Base-by-base conservation (phyloP, 495 filamentous ascomycete genomes). In the Trichoderma gamsii region DNA sequence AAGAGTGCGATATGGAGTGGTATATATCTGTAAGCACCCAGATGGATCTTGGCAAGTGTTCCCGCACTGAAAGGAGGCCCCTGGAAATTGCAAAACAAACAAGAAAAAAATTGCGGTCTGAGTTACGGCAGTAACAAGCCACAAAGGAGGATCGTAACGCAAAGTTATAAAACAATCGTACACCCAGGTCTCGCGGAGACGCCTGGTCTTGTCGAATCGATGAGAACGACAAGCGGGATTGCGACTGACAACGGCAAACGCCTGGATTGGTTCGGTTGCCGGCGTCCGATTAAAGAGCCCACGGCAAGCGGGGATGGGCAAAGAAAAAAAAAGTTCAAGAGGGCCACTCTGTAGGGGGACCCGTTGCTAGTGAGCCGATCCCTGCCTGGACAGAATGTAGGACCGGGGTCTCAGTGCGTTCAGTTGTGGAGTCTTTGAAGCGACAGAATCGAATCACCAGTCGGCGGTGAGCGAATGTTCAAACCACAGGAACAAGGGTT, bases 311-410 rank as follows among this genome's bases (percentile, higher is more conserved):
- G 56, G 56, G 56, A 61, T 25, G 27, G n/a, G 23, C 4, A 21
- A 61, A 32, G n/a, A 61, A 61, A 32, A 61, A 32, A 15, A 61
- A 61, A 32, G 29, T 29, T 13, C 56, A 29, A 32, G 25, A 25
- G 56, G 56, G 56, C 18, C 49, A 23, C 21, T 52, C 49, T 21
- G 56, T 61, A 32, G 56, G 51, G 44, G 56, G 56, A 32, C 29
- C 56, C 56, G 56, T 21, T 61, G 56, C 27, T 61, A 25, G 56
- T 61, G 56, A 61, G 56, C 56, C 56, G 56, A 32, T 61, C 56
- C 56, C 25, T 61, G 56, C 25, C 25, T 25, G 44, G n/a, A 49
- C 13, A 27, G 56, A 16, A 35, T 15, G 56, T 9, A 61, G 23
- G 13, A 25, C 56, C 9, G 56, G 56, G 56, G 56, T 56, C 2